These are phyloP conservation scores for Zygoascus ofunaensis DNA, from an alignment of 805 yeast species.

Conservation along the genomic window DNA sequence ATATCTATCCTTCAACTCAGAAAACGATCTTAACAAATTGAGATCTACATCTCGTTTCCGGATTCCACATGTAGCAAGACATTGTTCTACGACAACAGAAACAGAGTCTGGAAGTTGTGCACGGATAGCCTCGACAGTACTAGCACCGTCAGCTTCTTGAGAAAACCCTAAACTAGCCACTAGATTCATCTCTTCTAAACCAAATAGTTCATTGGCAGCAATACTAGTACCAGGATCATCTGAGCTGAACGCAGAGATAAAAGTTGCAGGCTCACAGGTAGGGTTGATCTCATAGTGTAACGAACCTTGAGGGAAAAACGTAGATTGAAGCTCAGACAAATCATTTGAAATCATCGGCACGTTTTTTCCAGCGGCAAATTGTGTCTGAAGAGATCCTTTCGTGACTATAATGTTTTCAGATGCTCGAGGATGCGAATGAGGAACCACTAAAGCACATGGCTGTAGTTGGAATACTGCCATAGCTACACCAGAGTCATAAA, in stretches of 20 bases:
- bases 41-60: not conserved
- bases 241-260: conserved; percentile 12
- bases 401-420: conserved; percentile 14
- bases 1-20: not conserved
- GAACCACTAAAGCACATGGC: conserved; percentile 16
- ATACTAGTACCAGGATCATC: conserved; percentile 18
- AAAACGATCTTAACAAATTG: not conserved
- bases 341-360: conserved; percentile 10
- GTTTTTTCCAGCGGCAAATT: conserved; percentile 11
- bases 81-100: conserved; percentile 4
- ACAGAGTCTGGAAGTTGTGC: conserved; percentile 1
- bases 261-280: conserved; percentile 13
- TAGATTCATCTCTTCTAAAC: conserved; percentile 2
- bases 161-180: conserved; percentile 10
- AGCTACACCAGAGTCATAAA: conserved; percentile 12
- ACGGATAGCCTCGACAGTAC: conserved; percentile 3
- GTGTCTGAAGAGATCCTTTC: conserved; percentile 13
- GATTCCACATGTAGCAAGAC: conserved; percentile 3
- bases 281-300: conserved; percentile 18
- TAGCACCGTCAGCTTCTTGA: conserved; percentile 5
- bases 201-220: conserved; percentile 8
- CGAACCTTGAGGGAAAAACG: conserved; percentile 17
- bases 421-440: conserved; percentile 16
- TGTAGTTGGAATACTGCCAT: conserved; percentile 10
- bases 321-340: conserved; percentile 11